Conservation (phyloP, 371 early-diverging fungal genomes). For the Actinomortierella ambigua region DNA sequence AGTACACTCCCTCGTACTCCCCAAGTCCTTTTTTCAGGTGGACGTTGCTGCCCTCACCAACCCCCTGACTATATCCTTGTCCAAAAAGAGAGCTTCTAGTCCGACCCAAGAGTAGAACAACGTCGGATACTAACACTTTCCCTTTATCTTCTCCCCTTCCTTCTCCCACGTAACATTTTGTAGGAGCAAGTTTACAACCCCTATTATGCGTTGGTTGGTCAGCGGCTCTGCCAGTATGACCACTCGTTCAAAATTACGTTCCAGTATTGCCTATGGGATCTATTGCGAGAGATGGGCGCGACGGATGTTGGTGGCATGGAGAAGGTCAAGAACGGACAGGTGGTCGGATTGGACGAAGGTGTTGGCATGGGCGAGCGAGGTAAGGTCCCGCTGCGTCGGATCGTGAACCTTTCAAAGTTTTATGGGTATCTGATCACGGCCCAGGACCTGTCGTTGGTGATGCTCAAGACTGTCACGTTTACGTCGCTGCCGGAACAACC, state of each 20-base stretch:
- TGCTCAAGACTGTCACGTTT: slow-evolving; percentile 78
- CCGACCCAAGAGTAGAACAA: no score
- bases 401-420: slow-evolving; percentile 77
- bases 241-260: slow-evolving; percentile 91
- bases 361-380: slow-evolving; percentile 13
- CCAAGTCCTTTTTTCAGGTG: no score
- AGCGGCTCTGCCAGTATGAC: slow-evolving; percentile 73
- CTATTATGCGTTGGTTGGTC: slow-evolving; percentile 89
- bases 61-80: no score
- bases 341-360: slow-evolving; percentile 23
- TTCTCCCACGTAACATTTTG: not conserved
- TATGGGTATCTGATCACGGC: slow-evolving; percentile 70
- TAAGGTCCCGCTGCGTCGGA: slow-evolving; percentile 62
- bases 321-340: slow-evolving; percentile 47
- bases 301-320: slow-evolving; percentile 79
- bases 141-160: not conserved
- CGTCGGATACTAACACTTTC: not conserved
- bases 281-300: slow-evolving; percentile 79
- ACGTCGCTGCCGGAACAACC: slow-evolving; percentile 66
- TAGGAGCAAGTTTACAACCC: slow-evolving; percentile 92
- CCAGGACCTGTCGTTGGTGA: slow-evolving; percentile 63
- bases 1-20: no score
- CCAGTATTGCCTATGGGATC: slow-evolving; percentile 96
- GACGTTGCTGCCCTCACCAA: no score
- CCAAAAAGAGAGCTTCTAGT: no score